Conservation (phyloP, 2,329 filamentous ascomycete species). For the Ilyonectria mors-panacis region DNA sequence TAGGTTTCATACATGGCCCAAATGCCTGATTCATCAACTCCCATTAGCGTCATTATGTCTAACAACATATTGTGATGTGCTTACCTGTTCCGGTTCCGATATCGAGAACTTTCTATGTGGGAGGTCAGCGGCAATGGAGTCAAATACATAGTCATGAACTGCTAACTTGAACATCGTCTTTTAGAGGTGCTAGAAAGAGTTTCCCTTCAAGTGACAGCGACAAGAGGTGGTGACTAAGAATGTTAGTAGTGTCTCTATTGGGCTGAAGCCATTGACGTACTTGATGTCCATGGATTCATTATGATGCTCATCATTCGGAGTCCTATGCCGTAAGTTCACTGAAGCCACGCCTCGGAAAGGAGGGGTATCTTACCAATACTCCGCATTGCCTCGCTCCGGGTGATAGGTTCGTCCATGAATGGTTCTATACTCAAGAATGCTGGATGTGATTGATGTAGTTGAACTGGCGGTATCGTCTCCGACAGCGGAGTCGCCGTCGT, state of each 20-base stretch:
- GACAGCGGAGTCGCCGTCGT: conserved; percentile 37
- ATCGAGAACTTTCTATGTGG: conserved; percentile 54
- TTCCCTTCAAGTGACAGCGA: conserved; percentile 28
- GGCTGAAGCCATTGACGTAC: not conserved
- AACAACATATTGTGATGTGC: not conserved
- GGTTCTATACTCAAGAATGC: conserved; percentile 41
- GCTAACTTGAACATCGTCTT: conserved; percentile 45
- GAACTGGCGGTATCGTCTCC: conserved; percentile 37
- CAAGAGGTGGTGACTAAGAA: conserved; percentile 30
- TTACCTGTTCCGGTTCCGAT: conserved; percentile 70
- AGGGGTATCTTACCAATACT: conserved; percentile 40
- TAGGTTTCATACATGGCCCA: conserved; percentile 62
- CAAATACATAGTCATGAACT: not conserved
- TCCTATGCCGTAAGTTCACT: conserved; percentile 11
- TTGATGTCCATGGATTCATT: conserved; percentile 43
- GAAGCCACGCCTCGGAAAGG: not conserved
- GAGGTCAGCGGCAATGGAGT: conserved; percentile 28
- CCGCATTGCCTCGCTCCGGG: conserved; percentile 34
- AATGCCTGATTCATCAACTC: conserved; percentile 41
- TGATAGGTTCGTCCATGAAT: conserved; percentile 45
- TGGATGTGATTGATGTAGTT: conserved; percentile 42
- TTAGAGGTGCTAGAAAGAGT: conserved; percentile 35
- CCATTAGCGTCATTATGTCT: accelerated
- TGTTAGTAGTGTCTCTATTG: not conserved
- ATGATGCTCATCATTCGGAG: conserved; percentile 40